phyloP scores from a whole-genome alignment of 768 basidiomycete species.

The Roridomyces roridus region DNA sequence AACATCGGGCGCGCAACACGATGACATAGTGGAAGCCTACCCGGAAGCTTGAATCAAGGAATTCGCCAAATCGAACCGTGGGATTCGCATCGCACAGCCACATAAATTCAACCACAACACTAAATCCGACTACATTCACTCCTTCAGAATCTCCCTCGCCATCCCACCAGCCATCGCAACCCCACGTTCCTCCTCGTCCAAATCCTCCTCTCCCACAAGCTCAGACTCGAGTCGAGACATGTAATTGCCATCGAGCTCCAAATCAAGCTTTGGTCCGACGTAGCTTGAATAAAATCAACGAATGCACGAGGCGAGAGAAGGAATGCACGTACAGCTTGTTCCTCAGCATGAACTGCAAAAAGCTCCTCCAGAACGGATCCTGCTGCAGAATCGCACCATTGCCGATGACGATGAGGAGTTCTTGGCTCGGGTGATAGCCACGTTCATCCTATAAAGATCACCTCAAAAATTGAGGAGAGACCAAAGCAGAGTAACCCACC shows the following conservation, averaged over 20 bases:
- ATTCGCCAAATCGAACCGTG: too few species aligned
- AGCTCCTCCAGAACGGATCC: conserved; percentile 59
- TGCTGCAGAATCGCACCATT: conserved; percentile 47
- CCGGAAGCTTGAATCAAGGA: too few species aligned
- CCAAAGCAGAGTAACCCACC: conserved; percentile 34
- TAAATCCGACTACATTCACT: too few species aligned
- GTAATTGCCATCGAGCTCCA: conserved; percentile 55
- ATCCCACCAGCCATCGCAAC: conserved; percentile 40
- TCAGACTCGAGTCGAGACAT: conserved; percentile 57
- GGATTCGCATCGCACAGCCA: too few species aligned
- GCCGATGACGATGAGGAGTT: conserved; percentile 56
- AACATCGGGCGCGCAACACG: too few species aligned
- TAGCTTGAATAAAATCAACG: conserved; percentile 38
- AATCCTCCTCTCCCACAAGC: too few species aligned
- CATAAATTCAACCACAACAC: too few species aligned
- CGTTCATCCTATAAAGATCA: conserved; percentile 51
- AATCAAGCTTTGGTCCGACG: conserved; percentile 46
- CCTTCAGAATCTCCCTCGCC: conserved; percentile 39
- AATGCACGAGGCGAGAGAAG: not conserved
- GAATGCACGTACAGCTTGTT: conserved; percentile 47
- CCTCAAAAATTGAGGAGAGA: not conserved
- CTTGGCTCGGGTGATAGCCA: conserved; percentile 61
- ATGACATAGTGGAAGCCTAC: too few species aligned
- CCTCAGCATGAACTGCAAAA: conserved; percentile 52
- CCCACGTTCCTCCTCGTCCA: conserved; percentile 39